Base-by-base conservation (phyloP, 768 basidiomycete genomes). In the Sistotremastrum niveocremeum region DNA sequence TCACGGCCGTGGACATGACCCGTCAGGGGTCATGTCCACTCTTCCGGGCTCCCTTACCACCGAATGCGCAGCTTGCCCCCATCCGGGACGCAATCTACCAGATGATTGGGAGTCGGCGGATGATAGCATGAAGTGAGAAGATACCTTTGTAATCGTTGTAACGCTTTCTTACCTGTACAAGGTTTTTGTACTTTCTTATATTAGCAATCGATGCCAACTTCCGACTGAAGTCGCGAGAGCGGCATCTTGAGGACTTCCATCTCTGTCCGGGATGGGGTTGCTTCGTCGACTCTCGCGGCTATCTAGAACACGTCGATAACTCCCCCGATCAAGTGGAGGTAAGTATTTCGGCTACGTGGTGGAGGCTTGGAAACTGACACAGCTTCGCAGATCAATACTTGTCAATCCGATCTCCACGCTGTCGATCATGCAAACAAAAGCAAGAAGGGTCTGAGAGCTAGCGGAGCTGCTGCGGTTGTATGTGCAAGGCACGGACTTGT, bases 191-290 rank as follows among this genome's bases (percentile, higher is more conserved):
- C 43, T 32, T 32, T 2, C 37, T 53, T 3, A 60, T 62, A 39
- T 30, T 65, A 1, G 56, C 54, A 1, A 56, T 65, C 1, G 60
- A 64, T 43, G 55, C 60, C 2, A 64, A 64, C 50, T 66, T 65
- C 46, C 51, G 60, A 0, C 50, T 63, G 8, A 62, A 61, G 45
- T 42, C 55, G 5, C 46, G 50, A 37, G n/a, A n/a, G n/a, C n/a
- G n/a, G n/a, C n/a, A n/a, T n/a, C n/a, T n/a, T n/a, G n/a, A n/a
- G n/a, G 60, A 64, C 49, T 62, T 62, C 6, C 49, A 54, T 6
- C 52, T 64, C 4, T 57, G 54, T 43, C 42, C 50, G 8, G 60
- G 62, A 0, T 54, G 47, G 41, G 51, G 60, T 2, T 64, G 59
- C 44, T 51, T 62, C 32, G 55, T 62, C 6, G 58, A 57, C 29